phyloP scores from a whole-genome alignment of 2,329 filamentous ascomycete species.

The Neofusicoccum umdonicola region DNA sequence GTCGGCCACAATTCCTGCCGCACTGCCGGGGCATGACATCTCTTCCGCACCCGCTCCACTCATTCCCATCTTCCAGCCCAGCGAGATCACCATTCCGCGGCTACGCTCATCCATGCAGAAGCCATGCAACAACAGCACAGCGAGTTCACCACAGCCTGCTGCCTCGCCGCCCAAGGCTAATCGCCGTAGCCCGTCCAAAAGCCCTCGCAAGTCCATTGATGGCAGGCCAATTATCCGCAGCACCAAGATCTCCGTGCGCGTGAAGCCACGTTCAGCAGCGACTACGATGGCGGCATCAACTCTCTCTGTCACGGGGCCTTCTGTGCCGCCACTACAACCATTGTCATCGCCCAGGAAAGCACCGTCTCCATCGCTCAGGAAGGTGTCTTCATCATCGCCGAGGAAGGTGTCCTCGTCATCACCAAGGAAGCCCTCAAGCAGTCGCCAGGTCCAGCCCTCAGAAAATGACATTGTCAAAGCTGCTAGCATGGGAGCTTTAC shows the following conservation, averaged over 20 bases:
- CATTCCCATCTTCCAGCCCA: background rate
- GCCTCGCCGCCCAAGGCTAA: background rate
- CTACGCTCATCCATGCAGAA: background rate
- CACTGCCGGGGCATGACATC: background rate
- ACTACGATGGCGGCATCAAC: background rate
- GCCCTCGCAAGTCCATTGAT: constrained; percentile 6
- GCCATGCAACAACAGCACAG: background rate
- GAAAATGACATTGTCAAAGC: too few species aligned
- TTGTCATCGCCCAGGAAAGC: background rate
- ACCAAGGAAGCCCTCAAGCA: background rate
- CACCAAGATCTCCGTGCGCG: background rate
- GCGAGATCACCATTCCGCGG: background rate
- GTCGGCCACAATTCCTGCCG: background rate
- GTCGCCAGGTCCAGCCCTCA: background rate
- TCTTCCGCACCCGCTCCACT: background rate
- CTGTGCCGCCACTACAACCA: background rate
- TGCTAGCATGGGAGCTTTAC: background rate
- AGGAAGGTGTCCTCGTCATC: background rate
- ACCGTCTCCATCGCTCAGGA: background rate
- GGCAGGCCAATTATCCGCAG: background rate
- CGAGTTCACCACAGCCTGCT: background rate
- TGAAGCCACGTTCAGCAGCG: background rate
- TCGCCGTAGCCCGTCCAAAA: constrained; percentile 1
- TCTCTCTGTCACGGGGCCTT: background rate
- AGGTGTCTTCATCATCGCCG: background rate